phyloP scores from a whole-genome alignment of 2,329 filamentous ascomycete genomes.

The Fusarium pseudocircinatum region DNA sequence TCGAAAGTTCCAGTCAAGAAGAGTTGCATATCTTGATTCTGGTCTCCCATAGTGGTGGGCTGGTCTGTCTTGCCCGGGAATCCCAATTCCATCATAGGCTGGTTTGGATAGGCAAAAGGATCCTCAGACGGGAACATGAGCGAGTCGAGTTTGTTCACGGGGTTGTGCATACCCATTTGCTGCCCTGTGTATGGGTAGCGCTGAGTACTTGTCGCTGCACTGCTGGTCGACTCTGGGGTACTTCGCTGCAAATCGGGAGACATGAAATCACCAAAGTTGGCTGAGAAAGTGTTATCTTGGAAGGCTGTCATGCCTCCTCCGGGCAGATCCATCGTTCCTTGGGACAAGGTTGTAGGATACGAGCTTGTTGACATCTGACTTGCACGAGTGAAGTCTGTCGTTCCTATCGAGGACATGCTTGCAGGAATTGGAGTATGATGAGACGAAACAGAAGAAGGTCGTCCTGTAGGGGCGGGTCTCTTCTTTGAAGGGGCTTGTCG shows the following conservation, averaged over 20 bases:
- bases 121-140: conserved; percentile 85
- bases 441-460: conserved; percentile 46
- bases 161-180: conserved; percentile 50
- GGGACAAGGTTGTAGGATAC: conserved; percentile 41
- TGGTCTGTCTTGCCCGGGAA: conserved; percentile 50
- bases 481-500: conserved; percentile 61
- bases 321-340: conserved; percentile 50
- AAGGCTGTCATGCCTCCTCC: conserved; percentile 45
- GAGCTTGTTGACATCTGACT: conserved; percentile 42
- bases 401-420: conserved; percentile 47
- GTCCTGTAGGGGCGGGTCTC: conserved; percentile 58
- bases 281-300: conserved; percentile 50
- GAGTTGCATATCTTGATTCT: conserved; percentile 54
- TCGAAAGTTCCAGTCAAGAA: conserved; percentile 66
- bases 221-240: conserved; percentile 54
- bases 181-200: conserved; percentile 47
- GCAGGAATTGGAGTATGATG: conserved; percentile 45
- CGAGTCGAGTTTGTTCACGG: conserved; percentile 75
- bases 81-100: conserved; percentile 72
- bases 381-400: conserved; percentile 48
- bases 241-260: conserved; percentile 56
- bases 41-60: conserved; percentile 48
- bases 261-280: conserved; percentile 57
- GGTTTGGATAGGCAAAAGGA: conserved; percentile 82
- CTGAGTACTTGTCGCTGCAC: conserved; percentile 54